Evolutionary conservation across 2,329 filamentous ascomycete genomes (phyloP).

Genomic region (Colletotrichum salicis): DNA sequence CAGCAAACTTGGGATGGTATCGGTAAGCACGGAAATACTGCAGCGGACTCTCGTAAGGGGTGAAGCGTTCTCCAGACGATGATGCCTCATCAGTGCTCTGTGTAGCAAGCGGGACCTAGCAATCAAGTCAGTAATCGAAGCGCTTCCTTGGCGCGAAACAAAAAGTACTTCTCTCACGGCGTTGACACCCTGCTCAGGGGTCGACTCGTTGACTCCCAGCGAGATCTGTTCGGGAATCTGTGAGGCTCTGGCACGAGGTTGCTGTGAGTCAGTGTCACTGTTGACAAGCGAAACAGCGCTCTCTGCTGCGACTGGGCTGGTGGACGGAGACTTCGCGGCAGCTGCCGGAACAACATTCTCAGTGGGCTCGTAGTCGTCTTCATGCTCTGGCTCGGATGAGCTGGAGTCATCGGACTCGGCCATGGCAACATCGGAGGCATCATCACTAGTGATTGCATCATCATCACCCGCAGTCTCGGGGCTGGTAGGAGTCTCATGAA

Average conservation of each 20-base stretch:
- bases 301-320: conserved; percentile 38
- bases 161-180: conserved; percentile 56
- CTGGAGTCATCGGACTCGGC: conserved; percentile 24
- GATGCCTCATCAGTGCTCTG: conserved; percentile 35
- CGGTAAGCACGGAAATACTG: conserved; percentile 87
- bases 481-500: background rate
- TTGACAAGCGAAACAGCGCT: conserved; percentile 39
- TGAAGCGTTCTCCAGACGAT: conserved; percentile 37
- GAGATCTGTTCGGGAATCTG: conserved; percentile 36
- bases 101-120: background rate
- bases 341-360: conserved; percentile 56
- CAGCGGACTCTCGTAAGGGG: conserved; percentile 85
- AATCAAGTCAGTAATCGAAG: conserved; percentile 38
- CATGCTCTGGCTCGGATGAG: conserved; percentile 36
- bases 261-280: conserved; percentile 42
- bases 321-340: conserved; percentile 66
- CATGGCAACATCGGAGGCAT: conserved; percentile 35
- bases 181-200: conserved; percentile 41
- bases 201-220: conserved; percentile 35
- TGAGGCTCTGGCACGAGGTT: conserved; percentile 36
- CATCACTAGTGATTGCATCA: conserved; percentile 17
- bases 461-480: background rate
- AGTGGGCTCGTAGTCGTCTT: conserved; percentile 67
- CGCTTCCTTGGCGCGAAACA: conserved; percentile 39
- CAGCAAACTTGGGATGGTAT: conserved; percentile 82